Evolutionary conservation across 305 asterid species (phyloP).

Genomic region (Fraxinus latifolia): DNA sequence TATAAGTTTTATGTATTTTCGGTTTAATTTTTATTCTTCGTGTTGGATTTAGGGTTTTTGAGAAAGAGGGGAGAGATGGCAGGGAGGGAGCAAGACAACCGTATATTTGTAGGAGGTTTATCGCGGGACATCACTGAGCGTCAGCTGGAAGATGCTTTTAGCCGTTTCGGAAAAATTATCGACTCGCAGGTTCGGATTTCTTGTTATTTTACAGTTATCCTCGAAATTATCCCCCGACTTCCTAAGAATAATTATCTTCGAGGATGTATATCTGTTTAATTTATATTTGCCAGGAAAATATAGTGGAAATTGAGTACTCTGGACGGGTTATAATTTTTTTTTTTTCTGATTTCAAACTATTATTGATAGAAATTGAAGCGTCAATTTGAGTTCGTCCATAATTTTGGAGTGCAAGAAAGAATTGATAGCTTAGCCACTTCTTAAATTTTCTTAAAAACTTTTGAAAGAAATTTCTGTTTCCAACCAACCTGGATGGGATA

Average conservation of each 20-base stretch:
- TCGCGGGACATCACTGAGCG: slow-evolving; percentile 49
- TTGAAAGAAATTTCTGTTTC: background rate
- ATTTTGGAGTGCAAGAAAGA: background rate
- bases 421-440: background rate
- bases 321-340: background rate
- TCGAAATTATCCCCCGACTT: background rate
- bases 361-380: background rate
- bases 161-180: slow-evolving; percentile 47
- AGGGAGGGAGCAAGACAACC: slow-evolving; percentile 42
- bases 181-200: slow-evolving; percentile 41
- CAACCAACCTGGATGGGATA: background rate
- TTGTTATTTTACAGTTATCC: background rate
- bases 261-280: background rate
- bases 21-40: background rate
- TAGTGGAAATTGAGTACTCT: background rate
- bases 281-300: background rate
- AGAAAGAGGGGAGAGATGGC: slow-evolving; percentile 30
- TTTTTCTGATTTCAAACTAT: background rate
- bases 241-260: background rate
- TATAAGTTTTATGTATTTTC: background rate
- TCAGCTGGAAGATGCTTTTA: slow-evolving; percentile 48
- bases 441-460: background rate
- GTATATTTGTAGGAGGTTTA: slow-evolving; percentile 52
- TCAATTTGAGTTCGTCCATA: background rate
- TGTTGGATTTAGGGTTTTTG: background rate